A percentile compares a stretch with the other conserved stretches of the same genome.
These are phyloP conservation scores for Sporothrix phasma DNA, from an alignment of 2,329 filamentous ascomycete genomes.

Conservation along the genomic window DNA sequence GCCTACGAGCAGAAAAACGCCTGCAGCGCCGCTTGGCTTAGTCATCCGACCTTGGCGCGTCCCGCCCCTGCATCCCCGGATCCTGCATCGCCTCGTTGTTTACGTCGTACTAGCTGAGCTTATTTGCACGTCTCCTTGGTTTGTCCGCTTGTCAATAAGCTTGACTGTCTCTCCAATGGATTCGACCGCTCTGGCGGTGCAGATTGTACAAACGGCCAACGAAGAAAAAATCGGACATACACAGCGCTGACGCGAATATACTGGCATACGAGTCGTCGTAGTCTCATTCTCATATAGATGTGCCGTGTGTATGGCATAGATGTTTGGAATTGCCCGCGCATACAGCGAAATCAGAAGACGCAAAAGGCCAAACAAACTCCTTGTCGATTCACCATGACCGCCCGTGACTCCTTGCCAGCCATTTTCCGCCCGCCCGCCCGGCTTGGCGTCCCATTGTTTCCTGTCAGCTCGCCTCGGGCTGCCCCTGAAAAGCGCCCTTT, in stretches of 20 bases:
- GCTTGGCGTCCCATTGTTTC: background rate
- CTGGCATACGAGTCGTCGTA: too few relatives aligned
- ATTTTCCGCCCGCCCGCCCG: background rate
- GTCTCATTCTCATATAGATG: background rate
- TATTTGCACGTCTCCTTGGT: background rate
- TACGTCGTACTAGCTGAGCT: background rate
- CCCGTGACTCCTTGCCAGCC: background rate
- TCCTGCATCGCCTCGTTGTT: background rate
- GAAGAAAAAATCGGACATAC: background rate
- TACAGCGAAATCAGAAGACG: background rate
- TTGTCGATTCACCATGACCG: background rate
- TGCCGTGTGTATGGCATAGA: background rate
- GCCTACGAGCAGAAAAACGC: background rate
- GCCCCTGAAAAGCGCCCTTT: constrained; percentile 40
- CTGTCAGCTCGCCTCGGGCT: constrained; percentile 24
- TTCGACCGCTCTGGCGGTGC: too few relatives aligned
- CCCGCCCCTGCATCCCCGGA: background rate
- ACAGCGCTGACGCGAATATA: background rate
- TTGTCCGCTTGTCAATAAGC: background rate
- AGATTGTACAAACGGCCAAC: background rate
- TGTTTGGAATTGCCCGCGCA: background rate
- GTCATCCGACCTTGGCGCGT: background rate
- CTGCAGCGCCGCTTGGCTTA: background rate
- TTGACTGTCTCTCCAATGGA: too few relatives aligned
- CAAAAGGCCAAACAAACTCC: background rate